These are phyloP conservation scores for Termitomyces eurrhizus DNA, from an alignment of 768 basidiomycete genomes.

Conservation along the genomic window DNA sequence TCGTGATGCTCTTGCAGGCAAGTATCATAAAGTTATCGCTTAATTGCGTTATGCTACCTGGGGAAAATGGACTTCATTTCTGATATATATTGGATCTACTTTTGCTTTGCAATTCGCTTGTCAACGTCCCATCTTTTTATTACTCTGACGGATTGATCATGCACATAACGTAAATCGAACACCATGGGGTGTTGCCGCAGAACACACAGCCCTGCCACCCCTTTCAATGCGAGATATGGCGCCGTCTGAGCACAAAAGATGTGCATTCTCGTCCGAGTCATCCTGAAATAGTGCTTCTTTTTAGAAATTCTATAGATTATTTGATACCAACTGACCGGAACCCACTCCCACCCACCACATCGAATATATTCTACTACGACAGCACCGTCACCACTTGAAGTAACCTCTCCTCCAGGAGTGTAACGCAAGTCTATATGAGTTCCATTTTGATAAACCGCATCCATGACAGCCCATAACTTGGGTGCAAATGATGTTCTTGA, in stretches of 20 bases:
- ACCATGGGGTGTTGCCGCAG: conserved; percentile 30
- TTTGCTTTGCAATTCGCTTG: not conserved
- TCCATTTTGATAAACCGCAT: conserved; percentile 76
- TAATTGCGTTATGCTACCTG: conserved; percentile 2
- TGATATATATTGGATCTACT: not conserved
- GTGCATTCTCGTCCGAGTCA: conserved; percentile 53
- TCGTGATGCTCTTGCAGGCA: conserved; percentile 14
- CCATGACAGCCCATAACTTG: conserved; percentile 52
- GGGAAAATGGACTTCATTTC: conserved; percentile 5
- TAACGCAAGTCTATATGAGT: conserved; percentile 64
- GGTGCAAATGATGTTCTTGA: conserved; percentile 46
- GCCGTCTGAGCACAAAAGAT: conserved; percentile 80
- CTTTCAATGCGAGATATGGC: conserved; percentile 57
- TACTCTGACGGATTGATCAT: conserved; percentile 20
- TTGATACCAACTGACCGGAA: conserved; percentile 46
- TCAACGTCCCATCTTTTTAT: not conserved
- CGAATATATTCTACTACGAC: conserved; percentile 75
- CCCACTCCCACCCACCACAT: conserved; percentile 84
- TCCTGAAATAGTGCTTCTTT: conserved; percentile 38
- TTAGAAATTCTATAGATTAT: not conserved
- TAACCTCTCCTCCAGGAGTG: conserved; percentile 36
- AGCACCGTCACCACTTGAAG: conserved; percentile 40
- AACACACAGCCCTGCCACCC: conserved; percentile 56
- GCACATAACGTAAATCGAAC: conserved; percentile 46
- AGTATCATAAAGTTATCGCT: conserved; percentile 16